Conservation (phyloP, 2,329 filamentous ascomycete genomes). For the Cadophora sp. region DNA sequence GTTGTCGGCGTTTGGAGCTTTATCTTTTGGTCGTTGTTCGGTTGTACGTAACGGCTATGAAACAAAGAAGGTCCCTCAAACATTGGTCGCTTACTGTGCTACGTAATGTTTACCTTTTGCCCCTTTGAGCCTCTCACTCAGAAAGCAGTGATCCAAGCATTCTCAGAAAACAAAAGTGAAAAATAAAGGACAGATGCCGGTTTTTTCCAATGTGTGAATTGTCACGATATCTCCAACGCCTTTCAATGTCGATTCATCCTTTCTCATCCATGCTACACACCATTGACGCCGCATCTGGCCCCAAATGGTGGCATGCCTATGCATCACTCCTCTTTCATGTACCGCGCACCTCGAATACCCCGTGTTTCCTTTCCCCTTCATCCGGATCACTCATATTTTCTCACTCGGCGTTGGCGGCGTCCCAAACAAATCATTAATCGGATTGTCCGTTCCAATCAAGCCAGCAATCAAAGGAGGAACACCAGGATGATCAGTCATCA, state of each 20-base stretch:
- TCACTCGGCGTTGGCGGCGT: not conserved
- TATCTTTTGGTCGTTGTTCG: not conserved
- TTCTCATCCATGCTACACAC: no score
- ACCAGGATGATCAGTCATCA: not conserved
- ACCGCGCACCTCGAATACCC: not conserved
- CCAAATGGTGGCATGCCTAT: no score
- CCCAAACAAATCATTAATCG: slow-evolving; percentile 1
- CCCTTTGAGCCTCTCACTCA: not conserved
- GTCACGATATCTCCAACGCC: no score
- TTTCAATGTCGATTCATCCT: no score
- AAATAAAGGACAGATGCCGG: no score
- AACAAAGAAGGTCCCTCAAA: not conserved
- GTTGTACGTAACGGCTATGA: not conserved
- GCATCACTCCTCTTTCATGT: no score
- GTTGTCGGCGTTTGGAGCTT: not conserved
- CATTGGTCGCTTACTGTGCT: not conserved
- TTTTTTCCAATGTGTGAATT: no score
- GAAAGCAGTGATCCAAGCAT: not conserved
- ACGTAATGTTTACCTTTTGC: not conserved
- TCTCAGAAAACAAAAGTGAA: no score
- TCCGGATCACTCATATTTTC: not conserved
- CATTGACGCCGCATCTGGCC: no score
- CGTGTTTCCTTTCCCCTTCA: not conserved
- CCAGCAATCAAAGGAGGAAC: not conserved
- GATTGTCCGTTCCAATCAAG: not conserved